Base-by-base conservation (phyloP, 345 rosid species). In the Reutealis trisperma region DNA sequence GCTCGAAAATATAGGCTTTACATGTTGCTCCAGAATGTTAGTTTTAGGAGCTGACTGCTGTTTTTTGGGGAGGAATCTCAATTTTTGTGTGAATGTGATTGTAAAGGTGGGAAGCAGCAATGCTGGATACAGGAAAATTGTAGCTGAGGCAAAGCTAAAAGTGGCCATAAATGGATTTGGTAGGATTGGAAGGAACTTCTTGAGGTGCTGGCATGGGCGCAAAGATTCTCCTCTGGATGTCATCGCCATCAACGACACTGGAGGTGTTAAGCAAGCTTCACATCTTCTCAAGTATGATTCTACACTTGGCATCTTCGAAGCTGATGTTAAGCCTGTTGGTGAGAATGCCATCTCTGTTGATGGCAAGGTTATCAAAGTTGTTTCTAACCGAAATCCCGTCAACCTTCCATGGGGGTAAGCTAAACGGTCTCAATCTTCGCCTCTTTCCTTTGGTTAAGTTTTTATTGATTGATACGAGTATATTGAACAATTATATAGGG, bases 211-310 rank as follows among this genome's bases (percentile, higher is more conserved):
- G 98, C 98, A 94, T 11, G 98, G 98, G 1, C 90, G 98, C 72
- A 90, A 91, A 78, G 93, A 94, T 83, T 94, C 98, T 5, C 97
- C 93, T 18, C 83, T 94, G 22, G 98, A 94, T n/a, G 76, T 94
- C 80, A 83, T 94, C 75, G 98, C 91, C 85, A 92, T 94, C 80
- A 94, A 92, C 60, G 91, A 94, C 91, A 91, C 93, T 25, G 99
- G 99, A 2, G 98, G 99, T 80, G 89, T 94, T 61, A 94, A 93
- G 89, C 98, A 94, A 77, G 98, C 99, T 72, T 88, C 98, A 3
- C 99, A 94, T 84, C 98, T 94, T 71, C 99, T 94, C 82, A 94
- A 94, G 83, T 94, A 94, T 67, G 98, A 94, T 84, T 95, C 99
- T 34, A 93, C 93, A 71, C 98, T 95, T 15, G 99, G 99, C 72